Percentiles rank a stretch among this genome's conserved stretches.
Evolutionary conservation across 2,329 filamentous ascomycete species (phyloP).

Genomic region (Aspergillus neoniger): DNA sequence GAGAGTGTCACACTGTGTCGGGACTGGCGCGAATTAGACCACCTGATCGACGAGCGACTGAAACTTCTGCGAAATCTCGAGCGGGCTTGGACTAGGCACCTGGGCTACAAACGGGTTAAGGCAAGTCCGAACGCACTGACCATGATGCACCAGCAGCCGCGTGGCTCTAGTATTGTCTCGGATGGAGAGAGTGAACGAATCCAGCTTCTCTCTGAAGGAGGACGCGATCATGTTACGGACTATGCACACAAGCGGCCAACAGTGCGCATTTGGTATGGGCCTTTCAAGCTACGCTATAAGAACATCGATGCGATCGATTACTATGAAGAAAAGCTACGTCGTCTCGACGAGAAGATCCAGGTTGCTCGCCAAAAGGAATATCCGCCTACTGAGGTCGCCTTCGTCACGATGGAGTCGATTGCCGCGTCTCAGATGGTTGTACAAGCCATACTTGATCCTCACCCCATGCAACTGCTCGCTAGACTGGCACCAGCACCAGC

Average conservation of each 20-base stretch:
- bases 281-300: constrained; percentile 68
- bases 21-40: constrained; percentile 81
- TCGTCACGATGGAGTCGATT: constrained; percentile 96
- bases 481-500: constrained; percentile 84
- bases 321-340: constrained; percentile 81
- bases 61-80: constrained; percentile 72
- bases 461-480: constrained; percentile 80
- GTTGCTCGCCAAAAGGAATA: constrained; percentile 74
- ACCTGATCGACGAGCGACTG: constrained; percentile 68
- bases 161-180: constrained; percentile 32
- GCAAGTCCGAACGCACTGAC: constrained; percentile 48
- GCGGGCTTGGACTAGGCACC: constrained; percentile 75
- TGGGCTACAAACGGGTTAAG: constrained; percentile 59
- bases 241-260: constrained; percentile 61
- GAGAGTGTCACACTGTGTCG: constrained; percentile 83
- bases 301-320: constrained; percentile 91
- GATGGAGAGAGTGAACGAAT: constrained; percentile 60
- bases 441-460: constrained; percentile 88
- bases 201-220: constrained; percentile 56
- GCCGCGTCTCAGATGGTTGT: constrained; percentile 92
- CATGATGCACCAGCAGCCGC: constrained; percentile 52
- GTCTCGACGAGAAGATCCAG: constrained; percentile 73
- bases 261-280: constrained; percentile 75
- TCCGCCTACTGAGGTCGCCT: constrained; percentile 77
- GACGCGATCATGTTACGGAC: constrained; percentile 45